Evolutionary conservation across 805 yeast genomes (phyloP), one percentile per base, ranked within the genome.

Genomic region (Suhomyces kilbournensis): DNA sequence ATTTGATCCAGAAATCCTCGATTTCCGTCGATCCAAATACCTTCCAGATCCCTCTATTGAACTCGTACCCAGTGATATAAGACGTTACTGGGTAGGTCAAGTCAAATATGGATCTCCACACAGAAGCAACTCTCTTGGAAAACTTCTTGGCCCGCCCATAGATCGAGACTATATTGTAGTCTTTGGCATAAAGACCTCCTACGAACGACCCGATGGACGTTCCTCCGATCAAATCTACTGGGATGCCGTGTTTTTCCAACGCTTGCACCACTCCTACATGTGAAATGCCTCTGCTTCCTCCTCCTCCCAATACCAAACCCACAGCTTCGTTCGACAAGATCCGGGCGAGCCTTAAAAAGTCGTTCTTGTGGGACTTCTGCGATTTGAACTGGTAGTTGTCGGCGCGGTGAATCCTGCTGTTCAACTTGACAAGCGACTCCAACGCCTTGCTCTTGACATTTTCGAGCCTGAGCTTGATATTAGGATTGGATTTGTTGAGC

Each of bases 21-120:
- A 93, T 90, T 61, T 97, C 85, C 12, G 85, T 80, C 57, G 90
- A 93, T 0, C 98, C 97, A 72, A 93, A 88, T 0, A 90, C 83
- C 67, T 94, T 93, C 97, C 97, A 94, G n/a, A 93, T 83, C 47
- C 99, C 98, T 59, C 98, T 77, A 68, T 93, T 93, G 69, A 93
- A 93, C 67, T 91, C 98, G 68, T 94, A 97, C 0, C 99, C 99
- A 1, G 99, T 94, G 9, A 96, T 88, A 65, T 96, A 93, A 0
- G 97, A 87, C 0, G 97, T 91, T 1, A 90, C 85, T 0, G 99
- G 99, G 67, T 92, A 88, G 0, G 99, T 93, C 60, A 94, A 69
- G 66, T 93, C 99, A 28, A 88, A 70, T 2, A 86, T 54, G 63
- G 88, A 82, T 60, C 97, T 77, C 99, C 99, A 93, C 3, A 88